These are phyloP conservation scores for Stephanodiscus minutulus DNA, from an alignment of 108 stramenopile species.

Conservation along the genomic window DNA sequence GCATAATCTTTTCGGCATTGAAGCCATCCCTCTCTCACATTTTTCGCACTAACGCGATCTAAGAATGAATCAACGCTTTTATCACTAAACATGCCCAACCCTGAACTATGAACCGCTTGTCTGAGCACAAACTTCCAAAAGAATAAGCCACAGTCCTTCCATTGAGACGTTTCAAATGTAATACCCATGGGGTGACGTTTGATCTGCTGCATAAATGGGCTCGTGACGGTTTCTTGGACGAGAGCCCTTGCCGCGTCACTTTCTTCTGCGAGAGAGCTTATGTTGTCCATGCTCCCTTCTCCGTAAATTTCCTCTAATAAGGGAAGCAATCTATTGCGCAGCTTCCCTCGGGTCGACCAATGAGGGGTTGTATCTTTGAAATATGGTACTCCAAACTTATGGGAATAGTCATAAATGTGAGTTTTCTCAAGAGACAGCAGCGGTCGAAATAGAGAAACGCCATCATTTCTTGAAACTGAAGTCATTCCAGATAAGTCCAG, in stretches of 20 bases:
- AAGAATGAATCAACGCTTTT: constrained; percentile 76
- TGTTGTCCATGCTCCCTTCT: constrained; percentile 84
- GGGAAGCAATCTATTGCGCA: constrained; percentile 91
- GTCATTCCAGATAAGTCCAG: constrained; percentile 91
- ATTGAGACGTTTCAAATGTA: constrained; percentile 59
- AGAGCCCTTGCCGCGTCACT: constrained; percentile 81
- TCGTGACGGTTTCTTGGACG: constrained; percentile 57
- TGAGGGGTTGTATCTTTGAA: constrained; percentile 95
- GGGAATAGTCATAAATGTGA: constrained; percentile 88
- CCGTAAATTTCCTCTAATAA: constrained; percentile 95
- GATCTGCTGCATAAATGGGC: constrained; percentile 66
- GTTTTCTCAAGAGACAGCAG: constrained; percentile 81
- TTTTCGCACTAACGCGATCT: constrained; percentile 36
- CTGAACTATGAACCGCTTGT: constrained; percentile 73
- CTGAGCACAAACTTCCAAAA: constrained; percentile 90
- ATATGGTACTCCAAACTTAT: constrained; percentile 92
- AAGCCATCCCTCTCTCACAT: constrained; percentile 71
- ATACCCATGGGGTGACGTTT: constrained; percentile 75
- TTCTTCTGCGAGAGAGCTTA: constrained; percentile 74
- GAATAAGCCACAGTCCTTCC: constrained; percentile 63
- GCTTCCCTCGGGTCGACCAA: constrained; percentile 96
- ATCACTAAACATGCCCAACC: constrained; percentile 86
- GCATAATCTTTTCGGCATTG: constrained; percentile 90
- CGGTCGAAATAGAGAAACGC: constrained; percentile 89
- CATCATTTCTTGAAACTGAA: constrained; percentile 80